Percentiles rank a stretch among this genome's conserved stretches.
phyloP scores from a whole-genome alignment of 805 yeast species.

The Metschnikowia peoriensis region DNA sequence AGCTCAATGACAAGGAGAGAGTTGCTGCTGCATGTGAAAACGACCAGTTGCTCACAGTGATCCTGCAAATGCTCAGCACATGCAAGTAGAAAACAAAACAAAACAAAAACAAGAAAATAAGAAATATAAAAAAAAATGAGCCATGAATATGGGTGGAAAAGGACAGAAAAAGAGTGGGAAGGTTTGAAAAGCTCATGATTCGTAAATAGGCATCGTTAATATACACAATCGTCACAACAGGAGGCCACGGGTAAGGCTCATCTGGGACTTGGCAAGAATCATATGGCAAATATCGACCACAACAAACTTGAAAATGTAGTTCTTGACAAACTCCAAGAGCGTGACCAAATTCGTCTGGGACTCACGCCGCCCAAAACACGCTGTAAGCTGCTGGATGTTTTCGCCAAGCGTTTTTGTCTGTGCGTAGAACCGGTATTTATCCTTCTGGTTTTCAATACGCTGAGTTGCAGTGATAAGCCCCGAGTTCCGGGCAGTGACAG shows the following conservation, averaged over 20 bases:
- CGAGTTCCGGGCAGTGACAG: constrained; percentile 19
- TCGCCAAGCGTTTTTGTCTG: constrained; percentile 24
- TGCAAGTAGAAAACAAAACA: constrained; percentile 43
- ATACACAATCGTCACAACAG: background rate
- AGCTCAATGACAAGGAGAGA: constrained; percentile 93
- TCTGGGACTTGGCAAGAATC: constrained; percentile 23
- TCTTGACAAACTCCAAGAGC: constrained; percentile 37
- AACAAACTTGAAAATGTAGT: constrained; percentile 34
- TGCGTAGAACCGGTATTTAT: constrained; percentile 35
- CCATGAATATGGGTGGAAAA: background rate
- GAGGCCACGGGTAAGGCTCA: background rate
- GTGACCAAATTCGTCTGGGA: constrained; percentile 21
- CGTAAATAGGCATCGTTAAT: too few relatives aligned
- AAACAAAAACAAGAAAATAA: background rate
- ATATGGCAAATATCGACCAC: constrained; percentile 36
- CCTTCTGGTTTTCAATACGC: constrained; percentile 29
- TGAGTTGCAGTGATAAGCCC: constrained; percentile 14
- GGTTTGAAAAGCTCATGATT: background rate
- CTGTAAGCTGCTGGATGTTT: constrained; percentile 12
- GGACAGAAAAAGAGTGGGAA: background rate
- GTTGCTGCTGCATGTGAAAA: constrained; percentile 99
- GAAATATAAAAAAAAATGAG: too few relatives aligned
- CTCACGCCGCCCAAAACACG: constrained; percentile 12
- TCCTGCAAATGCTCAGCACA: constrained; percentile 85
- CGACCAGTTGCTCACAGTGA: constrained; percentile 85